phyloP scores from a whole-genome alignment of 257 asterid species.

The Lantana camara region DNA sequence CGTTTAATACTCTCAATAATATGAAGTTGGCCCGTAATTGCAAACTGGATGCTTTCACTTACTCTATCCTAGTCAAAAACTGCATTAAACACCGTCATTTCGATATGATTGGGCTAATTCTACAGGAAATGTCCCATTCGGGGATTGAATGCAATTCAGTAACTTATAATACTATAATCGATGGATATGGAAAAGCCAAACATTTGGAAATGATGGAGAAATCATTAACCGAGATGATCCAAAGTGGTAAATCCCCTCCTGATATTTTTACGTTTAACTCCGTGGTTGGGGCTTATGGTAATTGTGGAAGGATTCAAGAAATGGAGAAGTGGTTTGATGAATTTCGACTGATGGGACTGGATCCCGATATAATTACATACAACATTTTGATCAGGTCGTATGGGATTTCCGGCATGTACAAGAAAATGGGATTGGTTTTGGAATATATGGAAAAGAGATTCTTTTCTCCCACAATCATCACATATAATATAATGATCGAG shows the following conservation, averaged over 20 bases:
- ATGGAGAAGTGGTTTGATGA: constrained; percentile 93
- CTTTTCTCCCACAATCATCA: constrained; percentile 68
- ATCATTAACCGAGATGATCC: constrained; percentile 64
- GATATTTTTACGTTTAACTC: constrained; percentile 81
- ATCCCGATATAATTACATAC: constrained; percentile 77
- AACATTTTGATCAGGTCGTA: constrained; percentile 72
- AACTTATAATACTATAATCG: constrained; percentile 70
- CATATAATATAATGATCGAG: constrained; percentile 77
- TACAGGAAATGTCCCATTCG: constrained; percentile 60
- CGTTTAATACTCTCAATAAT: constrained; percentile 48
- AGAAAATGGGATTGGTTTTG: constrained; percentile 68
- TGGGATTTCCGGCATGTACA: constrained; percentile 56
- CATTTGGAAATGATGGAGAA: constrained; percentile 66
- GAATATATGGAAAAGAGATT: constrained; percentile 80
- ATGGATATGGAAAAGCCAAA: constrained; percentile 88
- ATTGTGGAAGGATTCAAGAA: constrained; percentile 59
- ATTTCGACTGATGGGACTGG: constrained; percentile 77
- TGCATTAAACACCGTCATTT: constrained; percentile 57
- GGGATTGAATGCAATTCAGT: constrained; percentile 63
- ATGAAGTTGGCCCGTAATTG: constrained; percentile 65
- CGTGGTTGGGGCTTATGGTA: constrained; percentile 78
- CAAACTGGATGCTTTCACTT: constrained; percentile 85
- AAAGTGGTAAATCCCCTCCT: constrained; percentile 56
- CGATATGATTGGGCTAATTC: constrained; percentile 54
- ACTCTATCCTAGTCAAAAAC: constrained; percentile 66